A percentile compares a stretch with the other conserved stretches of the same genome.
Evolutionary conservation across 768 basidiomycete genomes (phyloP).

Genomic region (Boletellus ananiceps): DNA sequence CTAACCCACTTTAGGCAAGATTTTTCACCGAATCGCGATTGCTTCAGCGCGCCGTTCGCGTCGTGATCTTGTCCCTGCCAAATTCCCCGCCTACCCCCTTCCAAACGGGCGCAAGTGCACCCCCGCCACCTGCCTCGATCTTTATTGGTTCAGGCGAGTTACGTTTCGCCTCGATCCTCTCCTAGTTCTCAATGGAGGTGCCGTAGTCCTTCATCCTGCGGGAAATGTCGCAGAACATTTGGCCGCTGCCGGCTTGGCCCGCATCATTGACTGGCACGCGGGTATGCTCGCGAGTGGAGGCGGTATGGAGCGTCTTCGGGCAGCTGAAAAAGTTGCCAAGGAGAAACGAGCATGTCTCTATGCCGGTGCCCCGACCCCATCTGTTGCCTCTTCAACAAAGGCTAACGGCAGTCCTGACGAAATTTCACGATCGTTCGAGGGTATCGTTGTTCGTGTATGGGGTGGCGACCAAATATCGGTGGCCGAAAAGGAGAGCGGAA

Average conservation of each 20-base stretch:
- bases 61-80: conserved; percentile 77
- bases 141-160: conserved; percentile 81
- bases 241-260: conserved; percentile 78
- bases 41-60: conserved; percentile 72
- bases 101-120: conserved; percentile 50
- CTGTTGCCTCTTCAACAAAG: conserved; percentile 38
- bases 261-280: conserved; percentile 96
- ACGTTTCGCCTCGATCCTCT: background rate
- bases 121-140: conserved; percentile 68
- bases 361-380: conserved; percentile 44
- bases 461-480: conserved; percentile 88
- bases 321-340: conserved; percentile 78
- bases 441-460: conserved; percentile 83
- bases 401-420: conserved; percentile 45
- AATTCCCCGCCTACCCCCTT: conserved; percentile 77
- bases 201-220: conserved; percentile 76
- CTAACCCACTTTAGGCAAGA: conserved; percentile 58
- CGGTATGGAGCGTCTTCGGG: conserved; percentile 82
- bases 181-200: background rate
- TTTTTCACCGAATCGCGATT: conserved; percentile 90
- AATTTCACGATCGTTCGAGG: conserved; percentile 62
- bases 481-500: conserved; percentile 61
- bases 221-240: conserved; percentile 94
- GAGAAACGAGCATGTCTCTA: conserved; percentile 70
- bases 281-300: conserved; percentile 84